Conservation (phyloP, 805 yeast species). For the Ogataea sp. region DNA sequence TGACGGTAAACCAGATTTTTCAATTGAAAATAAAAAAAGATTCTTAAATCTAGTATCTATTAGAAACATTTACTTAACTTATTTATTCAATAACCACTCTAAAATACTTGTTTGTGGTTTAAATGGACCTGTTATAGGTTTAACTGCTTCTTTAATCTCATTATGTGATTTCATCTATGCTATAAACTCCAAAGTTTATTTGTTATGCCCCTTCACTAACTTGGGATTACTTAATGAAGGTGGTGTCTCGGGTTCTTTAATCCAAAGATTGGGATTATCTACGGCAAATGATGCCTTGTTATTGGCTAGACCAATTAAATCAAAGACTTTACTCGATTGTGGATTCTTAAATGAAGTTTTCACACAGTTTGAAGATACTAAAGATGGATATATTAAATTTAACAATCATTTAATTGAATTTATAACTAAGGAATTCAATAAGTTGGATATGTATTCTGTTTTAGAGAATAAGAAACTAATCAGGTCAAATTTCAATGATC, state of each 20-base stretch:
- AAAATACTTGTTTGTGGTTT: constrained; percentile 67
- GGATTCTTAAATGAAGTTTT: constrained; percentile 61
- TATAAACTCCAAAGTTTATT: constrained; percentile 44
- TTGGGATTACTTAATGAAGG: constrained; percentile 84
- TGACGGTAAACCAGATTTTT: constrained; percentile 9
- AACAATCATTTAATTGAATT: constrained; percentile 31
- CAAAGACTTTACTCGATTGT: constrained; percentile 43
- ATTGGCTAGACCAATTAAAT: constrained; percentile 56
- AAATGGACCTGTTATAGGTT: constrained; percentile 85
- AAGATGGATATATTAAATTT: no score
- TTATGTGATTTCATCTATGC: constrained; percentile 72
- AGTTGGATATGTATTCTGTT: constrained; percentile 38
- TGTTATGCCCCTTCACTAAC: constrained; percentile 73
- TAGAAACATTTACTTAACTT: constrained; percentile 62
- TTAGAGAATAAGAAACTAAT: constrained; percentile 37
- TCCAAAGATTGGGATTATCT: constrained; percentile 64
- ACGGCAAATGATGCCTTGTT: constrained; percentile 66
- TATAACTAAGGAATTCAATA: constrained; percentile 26
- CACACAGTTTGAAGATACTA: constrained; percentile 14
- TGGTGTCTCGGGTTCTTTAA: constrained; percentile 59
- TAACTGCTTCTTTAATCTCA: constrained; percentile 66
- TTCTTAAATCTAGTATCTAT: constrained; percentile 33
- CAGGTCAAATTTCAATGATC: constrained; percentile 22
- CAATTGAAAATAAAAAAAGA: constrained; percentile 6
- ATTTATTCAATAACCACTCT: constrained; percentile 58